Evolutionary conservation across 257 asterid genomes (phyloP), one percentile per base, ranked within the genome.

Genomic region (Penstemon barbatus): DNA sequence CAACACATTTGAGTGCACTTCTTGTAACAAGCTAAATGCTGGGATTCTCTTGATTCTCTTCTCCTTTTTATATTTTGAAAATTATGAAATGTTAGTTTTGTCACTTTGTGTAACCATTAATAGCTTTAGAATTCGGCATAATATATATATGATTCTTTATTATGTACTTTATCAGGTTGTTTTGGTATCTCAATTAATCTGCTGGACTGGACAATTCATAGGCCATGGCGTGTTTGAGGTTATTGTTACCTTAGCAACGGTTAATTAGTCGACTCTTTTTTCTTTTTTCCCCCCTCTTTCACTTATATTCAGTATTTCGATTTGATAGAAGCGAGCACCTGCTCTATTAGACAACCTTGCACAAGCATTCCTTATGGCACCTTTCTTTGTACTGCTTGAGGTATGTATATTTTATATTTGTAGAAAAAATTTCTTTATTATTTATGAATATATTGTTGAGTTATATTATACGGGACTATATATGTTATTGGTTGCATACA

Each of bases 201-300:
- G 99, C 89, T 94, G 99, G 99, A 86, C 88, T 1, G 92, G 91
- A 62, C 97, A 91, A 77, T 89, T 89, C 84, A 65, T 91, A 57
- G 97, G 99, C 65, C 99, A 94, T 61, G 97, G 97, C 2, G 79
- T 89, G 18, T 94, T 94, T 75, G 99, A 94, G 97, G 99, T 91
- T 59, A 79, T 73, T 46, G 51, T 63, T 66, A 0, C 67, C 61
- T 68, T 5, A 0, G 8, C 6, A 33, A 10, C 8, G 33, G 33
- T 9, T 11, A 1, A 25, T 25, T 25, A 25, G 33, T 33, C 4
- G 6, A 45, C 39, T 48, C 44, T 5, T 63, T 49, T 48, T 53
- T 9, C 9, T 4, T 55, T 55, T 4, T 71, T 59, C n/a, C 68
- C 7, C 15, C 68, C 7, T 7, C 58, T 46, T 10, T 68, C 13